Percentiles rank a stretch among this genome's conserved stretches.
phyloP scores from a whole-genome alignment of 106 monocot species.

The Dendrobium huoshanense region DNA sequence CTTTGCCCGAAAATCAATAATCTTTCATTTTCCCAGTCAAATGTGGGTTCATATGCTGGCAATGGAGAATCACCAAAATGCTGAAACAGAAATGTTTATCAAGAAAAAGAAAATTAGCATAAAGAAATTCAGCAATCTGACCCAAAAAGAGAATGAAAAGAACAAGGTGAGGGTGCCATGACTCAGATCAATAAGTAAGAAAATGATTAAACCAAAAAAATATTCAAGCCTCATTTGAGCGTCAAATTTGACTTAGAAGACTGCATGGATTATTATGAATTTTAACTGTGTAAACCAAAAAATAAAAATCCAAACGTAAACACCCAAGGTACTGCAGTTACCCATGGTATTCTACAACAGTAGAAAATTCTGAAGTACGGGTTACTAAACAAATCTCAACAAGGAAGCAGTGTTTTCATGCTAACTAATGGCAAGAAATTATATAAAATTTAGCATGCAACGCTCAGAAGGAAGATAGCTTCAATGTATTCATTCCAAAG shows the following conservation, averaged over 20 bases:
- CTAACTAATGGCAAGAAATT: background rate
- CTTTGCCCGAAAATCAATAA: conserved; percentile 92
- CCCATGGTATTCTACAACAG: background rate
- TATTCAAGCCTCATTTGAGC: background rate
- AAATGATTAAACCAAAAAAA: background rate
- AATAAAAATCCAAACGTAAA: background rate
- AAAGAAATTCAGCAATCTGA: background rate
- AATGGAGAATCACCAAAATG: conserved; percentile 85
- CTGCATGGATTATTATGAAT: background rate
- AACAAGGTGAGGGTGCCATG: background rate
- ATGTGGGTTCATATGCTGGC: conserved; percentile 95
- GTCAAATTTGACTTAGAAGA: background rate
- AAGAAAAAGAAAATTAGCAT: background rate
- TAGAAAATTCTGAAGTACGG: background rate
- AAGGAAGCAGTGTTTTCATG: background rate
- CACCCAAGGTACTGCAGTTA: background rate
- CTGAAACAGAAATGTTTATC: conserved; percentile 30
- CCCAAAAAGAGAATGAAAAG: background rate
- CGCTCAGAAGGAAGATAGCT: background rate
- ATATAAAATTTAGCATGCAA: background rate
- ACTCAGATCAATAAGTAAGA: background rate
- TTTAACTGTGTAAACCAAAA: background rate
- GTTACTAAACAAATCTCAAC: no score
- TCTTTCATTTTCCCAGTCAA: conserved; percentile 99
- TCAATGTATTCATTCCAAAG: background rate